These are phyloP conservation scores for Biancaea sappan DNA, from an alignment of 306 rosid genomes.

Conservation along the genomic window DNA sequence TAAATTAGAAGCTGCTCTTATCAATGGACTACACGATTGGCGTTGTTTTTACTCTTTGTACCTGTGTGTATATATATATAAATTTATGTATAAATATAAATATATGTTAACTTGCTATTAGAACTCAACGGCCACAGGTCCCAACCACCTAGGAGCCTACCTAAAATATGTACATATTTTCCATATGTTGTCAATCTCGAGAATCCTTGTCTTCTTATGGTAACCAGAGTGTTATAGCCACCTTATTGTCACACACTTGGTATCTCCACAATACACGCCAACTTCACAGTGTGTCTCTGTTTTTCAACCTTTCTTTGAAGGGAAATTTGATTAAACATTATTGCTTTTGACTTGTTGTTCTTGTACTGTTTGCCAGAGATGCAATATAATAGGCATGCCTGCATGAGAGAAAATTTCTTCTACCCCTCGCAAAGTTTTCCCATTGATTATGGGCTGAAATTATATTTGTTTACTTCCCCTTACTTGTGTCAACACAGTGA, in stretches of 20 bases:
- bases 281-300: conserved; percentile 38
- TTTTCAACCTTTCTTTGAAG: conserved; percentile 49
- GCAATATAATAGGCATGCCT: conserved; percentile 29
- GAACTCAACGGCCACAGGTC: background rate
- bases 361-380: conserved; percentile 28
- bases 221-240: conserved; percentile 41
- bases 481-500: background rate
- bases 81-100: too few relatives aligned
- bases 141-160: conserved; percentile 25
- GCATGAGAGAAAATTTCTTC: conserved; percentile 38
- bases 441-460: background rate
- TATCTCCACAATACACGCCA: conserved; percentile 58
- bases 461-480: background rate
- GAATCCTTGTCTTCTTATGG: conserved; percentile 16
- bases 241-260: conserved; percentile 48
- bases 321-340: conserved; percentile 56
- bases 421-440: conserved; percentile 16
- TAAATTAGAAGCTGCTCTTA: too few relatives aligned
- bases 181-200: conserved; percentile 30
- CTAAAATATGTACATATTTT: conserved; percentile 6
- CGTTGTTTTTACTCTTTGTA: conserved; percentile 52
- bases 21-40: too few relatives aligned
- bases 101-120: conserved; percentile 5
- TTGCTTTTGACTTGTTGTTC: conserved; percentile 50
- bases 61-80: too few relatives aligned